These are phyloP conservation scores for Neoboletus brunneissimus DNA, from an alignment of 768 basidiomycete genomes.

Conservation along the genomic window DNA sequence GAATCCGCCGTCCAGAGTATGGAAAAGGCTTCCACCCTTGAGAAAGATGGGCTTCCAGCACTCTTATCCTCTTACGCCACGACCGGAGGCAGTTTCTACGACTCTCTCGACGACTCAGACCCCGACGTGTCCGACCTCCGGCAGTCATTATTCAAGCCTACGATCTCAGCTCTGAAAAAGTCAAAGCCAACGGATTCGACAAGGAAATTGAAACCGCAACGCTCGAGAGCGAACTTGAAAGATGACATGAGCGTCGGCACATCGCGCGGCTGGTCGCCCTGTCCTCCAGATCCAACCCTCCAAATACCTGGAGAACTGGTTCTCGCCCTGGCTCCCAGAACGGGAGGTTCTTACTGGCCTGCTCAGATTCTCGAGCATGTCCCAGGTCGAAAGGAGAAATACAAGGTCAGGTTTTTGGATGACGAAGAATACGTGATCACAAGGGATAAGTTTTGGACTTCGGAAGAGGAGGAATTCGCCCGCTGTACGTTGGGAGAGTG, in stretches of 20 bases:
- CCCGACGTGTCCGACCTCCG: slow-evolving; percentile 12
- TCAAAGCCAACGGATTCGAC: slow-evolving; percentile 8
- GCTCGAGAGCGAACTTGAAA: slow-evolving; percentile 18
- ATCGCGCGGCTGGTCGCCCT: slow-evolving; percentile 35
- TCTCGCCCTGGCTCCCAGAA: slow-evolving; percentile 43
- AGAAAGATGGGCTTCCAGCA: slow-evolving; percentile 50
- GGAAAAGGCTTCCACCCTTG: slow-evolving; percentile 41
- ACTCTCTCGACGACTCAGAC: slow-evolving; percentile 29
- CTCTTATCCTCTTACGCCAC: slow-evolving; percentile 32
- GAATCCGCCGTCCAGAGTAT: slow-evolving; percentile 45
- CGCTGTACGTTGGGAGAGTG: slow-evolving; percentile 62
- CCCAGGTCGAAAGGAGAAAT: slow-evolving; percentile 41
- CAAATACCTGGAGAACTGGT: slow-evolving; percentile 68
- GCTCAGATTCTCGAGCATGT: slow-evolving; percentile 55
- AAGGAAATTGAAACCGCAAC: slow-evolving; percentile 14
- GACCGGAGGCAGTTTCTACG: slow-evolving; percentile 18
- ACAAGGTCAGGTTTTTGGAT: slow-evolving; percentile 61
- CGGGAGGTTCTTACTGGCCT: slow-evolving; percentile 56
- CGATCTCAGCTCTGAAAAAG: slow-evolving; percentile 1
- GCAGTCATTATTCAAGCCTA: not conserved
- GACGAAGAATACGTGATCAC: slow-evolving; percentile 39
- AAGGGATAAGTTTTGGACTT: slow-evolving; percentile 55
- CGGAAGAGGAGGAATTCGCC: slow-evolving; percentile 57
- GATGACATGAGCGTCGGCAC: slow-evolving; percentile 8
- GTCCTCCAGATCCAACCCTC: slow-evolving; percentile 46